Conservation (phyloP, 129 eudicot genomes). For the Daucus carota region DNA sequence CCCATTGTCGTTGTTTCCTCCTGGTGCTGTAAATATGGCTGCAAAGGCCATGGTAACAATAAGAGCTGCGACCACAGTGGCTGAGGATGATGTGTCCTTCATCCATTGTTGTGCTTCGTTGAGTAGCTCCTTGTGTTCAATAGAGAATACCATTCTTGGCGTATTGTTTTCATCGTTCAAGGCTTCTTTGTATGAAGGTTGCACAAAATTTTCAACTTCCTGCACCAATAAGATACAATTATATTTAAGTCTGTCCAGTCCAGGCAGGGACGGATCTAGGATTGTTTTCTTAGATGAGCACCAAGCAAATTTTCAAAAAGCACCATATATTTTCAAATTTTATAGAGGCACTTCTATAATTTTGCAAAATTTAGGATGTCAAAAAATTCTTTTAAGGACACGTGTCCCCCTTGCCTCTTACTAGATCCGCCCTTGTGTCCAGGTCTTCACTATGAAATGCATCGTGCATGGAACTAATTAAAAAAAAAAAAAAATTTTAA, state of each 20-base stretch:
- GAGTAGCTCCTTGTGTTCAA: conserved; percentile 5
- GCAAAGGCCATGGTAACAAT: conserved; percentile 9
- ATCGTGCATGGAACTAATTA: background rate
- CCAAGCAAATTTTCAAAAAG: no score
- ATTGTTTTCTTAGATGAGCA: no score
- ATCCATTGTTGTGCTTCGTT: conserved; percentile 19
- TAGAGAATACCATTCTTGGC: conserved; percentile 10
- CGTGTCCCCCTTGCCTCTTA: no score
- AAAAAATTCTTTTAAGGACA: no score
- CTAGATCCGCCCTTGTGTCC: no score
- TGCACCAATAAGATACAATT: background rate
- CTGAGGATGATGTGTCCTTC: conserved; percentile 16
- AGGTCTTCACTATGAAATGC: background rate
- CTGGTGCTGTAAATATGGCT: conserved; percentile 13
- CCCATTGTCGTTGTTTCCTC: conserved; percentile 14
- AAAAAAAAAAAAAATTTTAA: background rate
- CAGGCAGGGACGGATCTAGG: no score
- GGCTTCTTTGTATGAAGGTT: conserved; percentile 6
- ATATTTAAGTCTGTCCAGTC: background rate
- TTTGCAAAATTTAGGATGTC: no score
- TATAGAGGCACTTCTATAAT: no score
- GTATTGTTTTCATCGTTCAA: conserved; percentile 1
- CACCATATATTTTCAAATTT: no score
- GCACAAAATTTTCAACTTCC: conserved; percentile 15
- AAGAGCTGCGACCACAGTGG: conserved; percentile 16